Base-by-base conservation (phyloP, 2,329 filamentous ascomycete genomes). In the Aspergillus pseudoterreus region DNA sequence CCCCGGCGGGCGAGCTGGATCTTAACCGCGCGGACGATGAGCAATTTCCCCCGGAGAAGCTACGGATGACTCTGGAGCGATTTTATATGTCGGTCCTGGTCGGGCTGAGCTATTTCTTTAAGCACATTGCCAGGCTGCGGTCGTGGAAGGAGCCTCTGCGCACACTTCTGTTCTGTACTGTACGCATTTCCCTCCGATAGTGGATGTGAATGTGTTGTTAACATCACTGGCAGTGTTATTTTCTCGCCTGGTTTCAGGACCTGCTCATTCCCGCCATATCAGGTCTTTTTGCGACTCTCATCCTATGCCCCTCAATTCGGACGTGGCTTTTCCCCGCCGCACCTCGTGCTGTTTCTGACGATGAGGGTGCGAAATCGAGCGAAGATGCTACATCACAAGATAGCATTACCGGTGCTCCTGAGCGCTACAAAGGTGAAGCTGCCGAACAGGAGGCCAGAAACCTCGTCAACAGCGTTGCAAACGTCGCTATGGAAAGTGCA, bases 401-500 rank as follows among this genome's bases (percentile, higher is more conserved):
- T 55, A 90, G 85, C 46, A 80, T 86, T 1, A 94, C 89, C 0
- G 89, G 88, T 1, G 88, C 88, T 0, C 86, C 88, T 0, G 88
- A 95, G 67, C 87, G 87, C 56, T 82, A 91, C 70, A 86, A 90
- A 65, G 90, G 90, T 22, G 90, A 94, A 67, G 88, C 88, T 0
- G 87, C 90, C 1, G 90, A 95, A 68, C 83, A 88, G 54, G 90
- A 95, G 66, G 90, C 90, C 2, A 85, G 81, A 56, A 92, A 90
- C 64, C 86, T 95, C 54, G 85, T 94, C 56, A 87, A 86, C 54
- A 83, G 84, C 33, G 84, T 94, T 50, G 82, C 85, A 8, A 80
- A 82, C 15, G 82, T 94, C 9, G 86, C 88, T 1, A 72, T 94
- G 24, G 86, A 86, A 49, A 88, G 86, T 59, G 88, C 88, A 2